Conservation (phyloP, 225 moss, liverwort and hornwort species). For the Anthoceros angustus region DNA sequence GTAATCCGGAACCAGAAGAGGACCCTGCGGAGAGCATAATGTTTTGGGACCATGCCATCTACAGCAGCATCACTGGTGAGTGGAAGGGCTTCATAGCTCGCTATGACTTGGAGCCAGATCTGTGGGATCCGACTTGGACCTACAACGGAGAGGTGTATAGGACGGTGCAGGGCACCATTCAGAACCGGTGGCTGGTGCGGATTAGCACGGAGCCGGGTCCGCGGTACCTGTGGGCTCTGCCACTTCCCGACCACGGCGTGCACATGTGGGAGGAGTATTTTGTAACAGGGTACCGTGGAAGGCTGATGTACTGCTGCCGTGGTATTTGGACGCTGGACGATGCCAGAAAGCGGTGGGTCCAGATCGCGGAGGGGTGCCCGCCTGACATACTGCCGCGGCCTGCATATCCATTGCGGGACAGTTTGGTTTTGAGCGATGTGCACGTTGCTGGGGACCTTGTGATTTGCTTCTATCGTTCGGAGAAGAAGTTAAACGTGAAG, state of each 20-base stretch:
- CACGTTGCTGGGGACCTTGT: neutral
- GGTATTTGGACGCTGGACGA: slow-evolving; percentile 1
- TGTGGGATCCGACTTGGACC: neutral
- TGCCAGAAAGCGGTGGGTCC: neutral
- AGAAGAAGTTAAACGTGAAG: neutral
- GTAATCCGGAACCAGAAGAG: no score
- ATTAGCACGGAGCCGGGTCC: neutral
- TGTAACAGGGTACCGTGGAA: neutral
- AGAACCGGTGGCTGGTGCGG: neutral
- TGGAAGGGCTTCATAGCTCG: neutral
- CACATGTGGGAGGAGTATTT: neutral
- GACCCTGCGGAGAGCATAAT: neutral
- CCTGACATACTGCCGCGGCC: neutral
- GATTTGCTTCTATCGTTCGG: neutral
- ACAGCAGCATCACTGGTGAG: neutral
- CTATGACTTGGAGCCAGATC: neutral
- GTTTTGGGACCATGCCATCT: neutral
- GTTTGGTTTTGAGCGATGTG: neutral
- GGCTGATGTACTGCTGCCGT: neutral
- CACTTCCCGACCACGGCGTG: neutral
- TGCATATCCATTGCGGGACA: neutral
- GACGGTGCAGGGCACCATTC: neutral
- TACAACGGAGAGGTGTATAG: neutral
- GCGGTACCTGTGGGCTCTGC: neutral
- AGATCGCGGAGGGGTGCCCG: neutral